Evolutionary conservation across 768 basidiomycete genomes (phyloP).

Genomic region (Rhodotorula babjevae): DNA sequence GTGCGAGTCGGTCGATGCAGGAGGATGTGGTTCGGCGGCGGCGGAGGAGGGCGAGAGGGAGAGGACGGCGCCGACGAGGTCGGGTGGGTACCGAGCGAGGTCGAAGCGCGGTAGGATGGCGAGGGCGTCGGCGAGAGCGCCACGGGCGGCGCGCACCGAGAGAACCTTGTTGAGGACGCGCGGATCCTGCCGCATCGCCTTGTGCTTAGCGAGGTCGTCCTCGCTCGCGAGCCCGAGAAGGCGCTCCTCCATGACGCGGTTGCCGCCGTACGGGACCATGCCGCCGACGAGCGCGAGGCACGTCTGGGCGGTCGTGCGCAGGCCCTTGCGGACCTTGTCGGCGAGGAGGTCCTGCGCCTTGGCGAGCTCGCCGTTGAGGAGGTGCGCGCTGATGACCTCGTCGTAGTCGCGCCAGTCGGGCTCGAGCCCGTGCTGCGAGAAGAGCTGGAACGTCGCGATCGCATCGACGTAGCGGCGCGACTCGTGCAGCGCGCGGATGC

Average conservation of each 20-base stretch:
- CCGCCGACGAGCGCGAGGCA: constrained; percentile 27
- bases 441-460: constrained; percentile 7
- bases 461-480: constrained; percentile 7
- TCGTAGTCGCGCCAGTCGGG: constrained; percentile 11
- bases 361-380: constrained; percentile 11
- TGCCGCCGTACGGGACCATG: constrained; percentile 28
- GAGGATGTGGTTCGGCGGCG: not conserved
- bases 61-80: not conserved
- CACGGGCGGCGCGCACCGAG: constrained; percentile 13
- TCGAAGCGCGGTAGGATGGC: constrained; percentile 21
- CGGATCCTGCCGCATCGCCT: constrained; percentile 20
- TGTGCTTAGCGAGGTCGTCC: not conserved
- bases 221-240: constrained; percentile 8
- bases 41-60: not conserved
- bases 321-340: constrained; percentile 14
- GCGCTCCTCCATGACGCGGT: constrained; percentile 29
- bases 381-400: constrained; percentile 18
- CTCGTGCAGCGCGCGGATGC: constrained; percentile 25
- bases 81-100: not conserved
- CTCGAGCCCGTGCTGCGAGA: not conserved
- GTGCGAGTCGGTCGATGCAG: not conserved
- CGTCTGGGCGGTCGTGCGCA: constrained; percentile 24
- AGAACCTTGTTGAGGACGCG: constrained; percentile 29
- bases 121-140: constrained; percentile 8
- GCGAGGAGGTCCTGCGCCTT: constrained; percentile 15